phyloP scores from a whole-genome alignment of 192 early-diverging fungal species.

The Mortierella claussenii region DNA sequence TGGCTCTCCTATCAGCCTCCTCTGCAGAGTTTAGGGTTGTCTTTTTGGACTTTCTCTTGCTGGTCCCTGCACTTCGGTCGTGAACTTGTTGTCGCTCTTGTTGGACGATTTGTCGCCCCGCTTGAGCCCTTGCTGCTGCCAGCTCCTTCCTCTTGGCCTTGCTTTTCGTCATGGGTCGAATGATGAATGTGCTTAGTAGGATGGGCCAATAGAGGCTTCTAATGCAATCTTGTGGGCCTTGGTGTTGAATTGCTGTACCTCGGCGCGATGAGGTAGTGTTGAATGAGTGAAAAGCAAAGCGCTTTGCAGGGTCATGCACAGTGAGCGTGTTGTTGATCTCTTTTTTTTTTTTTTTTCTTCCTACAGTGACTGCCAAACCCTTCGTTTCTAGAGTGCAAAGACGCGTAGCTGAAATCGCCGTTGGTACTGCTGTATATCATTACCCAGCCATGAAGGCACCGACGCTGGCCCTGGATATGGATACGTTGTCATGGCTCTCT shows the following conservation, averaged over 20 bases:
- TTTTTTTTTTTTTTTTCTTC: constrained; percentile 1
- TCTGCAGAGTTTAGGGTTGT: not conserved
- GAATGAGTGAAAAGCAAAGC: not conserved
- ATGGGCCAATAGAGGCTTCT: not conserved
- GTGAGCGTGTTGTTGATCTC: not conserved
- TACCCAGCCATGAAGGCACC: no score
- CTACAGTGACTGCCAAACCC: not conserved
- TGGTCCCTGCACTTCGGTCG: not conserved
- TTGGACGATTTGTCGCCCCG: not conserved
- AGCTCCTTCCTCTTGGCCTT: constrained; percentile 11
- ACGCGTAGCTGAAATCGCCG: no score
- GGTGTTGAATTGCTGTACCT: not conserved
- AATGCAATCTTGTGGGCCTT: not conserved
- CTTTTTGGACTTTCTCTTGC: not conserved
- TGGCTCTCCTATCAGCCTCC: not conserved
- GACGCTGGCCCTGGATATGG: not conserved
- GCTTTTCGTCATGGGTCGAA: constrained; percentile 18
- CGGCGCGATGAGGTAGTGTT: not conserved
- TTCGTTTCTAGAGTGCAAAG: no score
- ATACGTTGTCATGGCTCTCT: not conserved
- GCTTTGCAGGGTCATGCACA: no score
- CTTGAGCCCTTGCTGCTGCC: constrained; percentile 1
- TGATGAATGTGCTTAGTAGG: not conserved
- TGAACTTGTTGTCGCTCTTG: not conserved
- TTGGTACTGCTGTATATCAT: no score